Base-by-base conservation (phyloP, 208 protist genomes). In the Porcisia deanei region DNA sequence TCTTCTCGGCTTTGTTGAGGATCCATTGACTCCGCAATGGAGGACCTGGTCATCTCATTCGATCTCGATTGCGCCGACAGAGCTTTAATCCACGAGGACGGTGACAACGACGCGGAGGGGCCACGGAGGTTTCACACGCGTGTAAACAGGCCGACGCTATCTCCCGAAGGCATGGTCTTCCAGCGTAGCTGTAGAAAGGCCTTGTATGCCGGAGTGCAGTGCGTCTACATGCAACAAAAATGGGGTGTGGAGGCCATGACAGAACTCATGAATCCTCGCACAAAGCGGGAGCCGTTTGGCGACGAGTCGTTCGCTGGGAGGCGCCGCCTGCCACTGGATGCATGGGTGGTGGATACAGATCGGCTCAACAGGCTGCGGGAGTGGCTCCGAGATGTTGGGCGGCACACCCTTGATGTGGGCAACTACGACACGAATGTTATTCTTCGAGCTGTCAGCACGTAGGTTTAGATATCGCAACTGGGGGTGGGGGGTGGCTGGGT, bases 1-100 rank as follows among this genome's bases (percentile, higher is more conserved):
- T 10, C 34, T 81, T n/a, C 75, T 87, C 20, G 86, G 84, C 41
- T 89, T 93, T 34, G 41, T 8, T 4, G 71, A 80, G 59, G 1
- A 68, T 37, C 37, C n/a, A n/a, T 5, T 1, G 18, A 59, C n/a
- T 10, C 34, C 10, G 61, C 54, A 25, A 75, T 65, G 43, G 39
- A 82, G 45, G 61, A 82, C 10, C 10, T 30, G 39, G 30, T 68
- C 39, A 57, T 89, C 25, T 77, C 75, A 54, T 76, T 59, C 41
- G 83, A 86, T 45, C 71, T 75, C 4, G 72, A 78, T 58, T 79
- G 73, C 75, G 59, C 45, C 43, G 65, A 30, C n/a, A 22, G 34
- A 59, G 18, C 4, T 25, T 2, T 41, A 2, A 84, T 5, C 30
- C 25, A 34, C 41, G 57, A 34, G 1, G 74, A 73, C 22, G 69